Conservation (phyloP, 257 asterid species). For the Salvia hispanica region DNA sequence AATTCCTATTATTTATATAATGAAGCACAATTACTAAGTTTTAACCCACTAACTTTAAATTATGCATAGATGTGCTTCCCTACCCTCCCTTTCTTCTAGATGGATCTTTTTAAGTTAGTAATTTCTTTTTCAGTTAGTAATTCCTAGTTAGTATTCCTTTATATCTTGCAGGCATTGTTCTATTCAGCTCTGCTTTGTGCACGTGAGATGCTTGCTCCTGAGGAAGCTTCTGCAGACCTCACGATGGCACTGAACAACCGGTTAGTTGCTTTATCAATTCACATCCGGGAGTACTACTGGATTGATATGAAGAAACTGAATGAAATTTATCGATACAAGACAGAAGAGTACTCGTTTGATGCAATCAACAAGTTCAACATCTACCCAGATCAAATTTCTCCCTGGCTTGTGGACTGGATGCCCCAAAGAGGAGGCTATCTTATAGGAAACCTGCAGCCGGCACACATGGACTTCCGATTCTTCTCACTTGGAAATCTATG, state of each 20-base stretch:
- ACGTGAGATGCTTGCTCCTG: slow-evolving; percentile 74
- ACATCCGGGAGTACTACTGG: slow-evolving; percentile 78
- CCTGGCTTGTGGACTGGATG: slow-evolving; percentile 83
- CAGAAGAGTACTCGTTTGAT: slow-evolving; percentile 77
- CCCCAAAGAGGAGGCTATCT: slow-evolving; percentile 73
- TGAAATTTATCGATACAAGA: slow-evolving; percentile 76
- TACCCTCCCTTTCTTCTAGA: background rate
- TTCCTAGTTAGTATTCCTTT: background rate
- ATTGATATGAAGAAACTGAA: slow-evolving; percentile 69
- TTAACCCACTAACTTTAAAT: background rate
- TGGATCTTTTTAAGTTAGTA: background rate
- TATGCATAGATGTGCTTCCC: background rate
- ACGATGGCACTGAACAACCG: slow-evolving; percentile 69
- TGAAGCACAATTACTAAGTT: slow-evolving; percentile 14
- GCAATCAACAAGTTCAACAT: slow-evolving; percentile 78
- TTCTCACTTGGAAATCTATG: slow-evolving; percentile 79
- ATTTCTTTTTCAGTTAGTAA: too few relatives aligned
- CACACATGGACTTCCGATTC: slow-evolving; percentile 83
- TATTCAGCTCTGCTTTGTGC: slow-evolving; percentile 73
- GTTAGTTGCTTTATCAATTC: slow-evolving; percentile 72
- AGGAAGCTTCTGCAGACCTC: slow-evolving; percentile 72
- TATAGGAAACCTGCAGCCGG: slow-evolving; percentile 77
- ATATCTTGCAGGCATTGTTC: slow-evolving; percentile 57
- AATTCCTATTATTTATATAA: background rate
- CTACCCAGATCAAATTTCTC: slow-evolving; percentile 78